Percentiles rank a stretch among this genome's conserved stretches.
Conservation (phyloP, 257 asterid genomes). For the Solanum arcanum region DNA sequence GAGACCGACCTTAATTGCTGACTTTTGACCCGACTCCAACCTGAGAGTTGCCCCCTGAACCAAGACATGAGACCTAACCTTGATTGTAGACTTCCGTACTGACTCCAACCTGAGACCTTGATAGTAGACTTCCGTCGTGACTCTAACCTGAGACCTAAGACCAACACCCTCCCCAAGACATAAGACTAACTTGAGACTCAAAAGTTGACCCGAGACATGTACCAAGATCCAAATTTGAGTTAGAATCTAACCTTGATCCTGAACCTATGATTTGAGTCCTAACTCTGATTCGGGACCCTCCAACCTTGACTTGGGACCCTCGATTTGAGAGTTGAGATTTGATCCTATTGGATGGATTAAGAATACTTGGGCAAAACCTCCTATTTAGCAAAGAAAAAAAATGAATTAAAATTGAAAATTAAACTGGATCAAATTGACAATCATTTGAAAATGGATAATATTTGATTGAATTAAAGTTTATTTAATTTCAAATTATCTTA, state of each 20-base stretch:
- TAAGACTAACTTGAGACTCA: not conserved
- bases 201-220: not conserved
- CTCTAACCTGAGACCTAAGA: not conserved
- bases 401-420: not conserved
- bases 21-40: not conserved
- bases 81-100: no score
- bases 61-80: no score
- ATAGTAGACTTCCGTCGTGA: not conserved
- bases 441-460: not conserved
- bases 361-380: not conserved
- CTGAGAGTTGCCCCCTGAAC: not conserved
- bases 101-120: not conserved
- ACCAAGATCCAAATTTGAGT: not conserved
- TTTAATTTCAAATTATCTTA: not conserved
- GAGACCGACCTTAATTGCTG: no score
- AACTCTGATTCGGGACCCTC: not conserved
- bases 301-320: not conserved
- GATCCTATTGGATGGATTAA: not conserved
- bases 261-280: not conserved
- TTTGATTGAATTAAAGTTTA: not conserved
- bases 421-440: not conserved
- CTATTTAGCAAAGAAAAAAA: not conserved
- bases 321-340: not conserved
- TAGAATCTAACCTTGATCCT: not conserved
- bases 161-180: no score